Conservation (phyloP, 371 early-diverging fungal genomes). For the Rhizopus arrhizus region DNA sequence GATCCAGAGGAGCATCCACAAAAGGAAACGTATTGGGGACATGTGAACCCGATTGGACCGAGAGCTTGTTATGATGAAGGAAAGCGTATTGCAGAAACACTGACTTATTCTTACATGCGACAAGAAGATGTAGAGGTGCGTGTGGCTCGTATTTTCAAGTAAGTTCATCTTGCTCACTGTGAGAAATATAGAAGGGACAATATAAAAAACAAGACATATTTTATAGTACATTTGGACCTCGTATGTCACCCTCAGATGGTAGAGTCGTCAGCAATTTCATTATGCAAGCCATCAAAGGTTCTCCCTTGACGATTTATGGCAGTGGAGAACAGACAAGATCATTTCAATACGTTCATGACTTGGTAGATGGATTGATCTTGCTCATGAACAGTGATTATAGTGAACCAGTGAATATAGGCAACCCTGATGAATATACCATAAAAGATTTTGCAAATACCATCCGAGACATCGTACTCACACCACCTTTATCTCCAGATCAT, state of each 20-base stretch:
- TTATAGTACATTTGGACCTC: conserved; percentile 61
- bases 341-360: conserved; percentile 88
- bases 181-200: neutral
- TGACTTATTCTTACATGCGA: conserved; percentile 81
- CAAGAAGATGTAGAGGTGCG: conserved; percentile 84
- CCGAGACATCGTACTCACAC: conserved; percentile 62
- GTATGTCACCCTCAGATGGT: conserved; percentile 89
- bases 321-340: conserved; percentile 84
- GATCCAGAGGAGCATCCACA: conserved; percentile 92
- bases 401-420: conserved; percentile 85
- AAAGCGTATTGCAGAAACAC: conserved; percentile 86
- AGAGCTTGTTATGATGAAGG: conserved; percentile 93
- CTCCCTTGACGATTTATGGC: conserved; percentile 82
- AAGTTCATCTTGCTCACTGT: conserved; percentile 12
- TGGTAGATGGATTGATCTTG: conserved; percentile 82
- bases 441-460: conserved; percentile 82
- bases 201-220: neutral
- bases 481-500: conserved; percentile 34
- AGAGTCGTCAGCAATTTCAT: conserved; percentile 90
- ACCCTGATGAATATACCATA: conserved; percentile 88
- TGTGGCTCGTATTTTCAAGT: conserved; percentile 85
- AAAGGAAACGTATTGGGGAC: conserved; percentile 84
- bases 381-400: conserved; percentile 76
- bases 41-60: conserved; percentile 85
- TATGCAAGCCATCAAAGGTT: conserved; percentile 80